Evolutionary conservation across 176 grass and related monocot genomes (phyloP).

Genomic region (Pontederia paniculata): DNA sequence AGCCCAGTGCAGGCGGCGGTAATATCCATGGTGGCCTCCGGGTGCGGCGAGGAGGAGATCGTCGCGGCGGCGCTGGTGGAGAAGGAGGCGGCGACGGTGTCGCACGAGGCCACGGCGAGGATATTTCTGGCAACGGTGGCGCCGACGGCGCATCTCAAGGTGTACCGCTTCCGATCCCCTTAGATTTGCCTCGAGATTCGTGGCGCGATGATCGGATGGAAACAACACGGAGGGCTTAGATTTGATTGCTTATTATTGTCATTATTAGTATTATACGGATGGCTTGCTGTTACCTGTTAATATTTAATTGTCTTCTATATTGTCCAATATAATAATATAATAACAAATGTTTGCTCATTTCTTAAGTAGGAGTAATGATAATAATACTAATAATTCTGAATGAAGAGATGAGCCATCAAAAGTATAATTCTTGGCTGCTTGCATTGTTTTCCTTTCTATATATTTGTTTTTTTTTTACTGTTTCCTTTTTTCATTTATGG

Average conservation of each 20-base stretch:
- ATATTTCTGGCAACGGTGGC: slow-evolving; percentile 60
- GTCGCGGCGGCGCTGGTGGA: slow-evolving; percentile 81
- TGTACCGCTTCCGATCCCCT: slow-evolving; percentile 61
- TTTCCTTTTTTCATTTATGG: too few species aligned
- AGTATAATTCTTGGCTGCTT: too few species aligned
- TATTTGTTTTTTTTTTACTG: too few species aligned
- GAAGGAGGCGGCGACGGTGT: slow-evolving; percentile 36
- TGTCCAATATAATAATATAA: too few species aligned
- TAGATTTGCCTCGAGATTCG: neutral
- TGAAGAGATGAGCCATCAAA: too few species aligned
- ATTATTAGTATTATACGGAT: too few species aligned
- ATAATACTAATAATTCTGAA: too few species aligned
- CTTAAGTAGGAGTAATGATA: too few species aligned
- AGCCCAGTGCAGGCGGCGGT: slow-evolving; percentile 74
- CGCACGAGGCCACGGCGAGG: slow-evolving; percentile 63
- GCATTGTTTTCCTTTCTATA: too few species aligned
- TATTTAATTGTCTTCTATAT: too few species aligned
- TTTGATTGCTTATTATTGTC: neutral
- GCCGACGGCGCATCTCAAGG: slow-evolving; percentile 42
- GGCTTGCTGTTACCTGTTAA: too few species aligned
- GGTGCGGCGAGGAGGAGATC: slow-evolving; percentile 6
- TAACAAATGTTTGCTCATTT: too few species aligned
- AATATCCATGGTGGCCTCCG: slow-evolving; percentile 35
- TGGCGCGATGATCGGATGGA: neutral
- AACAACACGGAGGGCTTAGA: neutral